phyloP scores from a whole-genome alignment of 495 filamentous ascomycete genomes.

The Aspergillus campestris region DNA sequence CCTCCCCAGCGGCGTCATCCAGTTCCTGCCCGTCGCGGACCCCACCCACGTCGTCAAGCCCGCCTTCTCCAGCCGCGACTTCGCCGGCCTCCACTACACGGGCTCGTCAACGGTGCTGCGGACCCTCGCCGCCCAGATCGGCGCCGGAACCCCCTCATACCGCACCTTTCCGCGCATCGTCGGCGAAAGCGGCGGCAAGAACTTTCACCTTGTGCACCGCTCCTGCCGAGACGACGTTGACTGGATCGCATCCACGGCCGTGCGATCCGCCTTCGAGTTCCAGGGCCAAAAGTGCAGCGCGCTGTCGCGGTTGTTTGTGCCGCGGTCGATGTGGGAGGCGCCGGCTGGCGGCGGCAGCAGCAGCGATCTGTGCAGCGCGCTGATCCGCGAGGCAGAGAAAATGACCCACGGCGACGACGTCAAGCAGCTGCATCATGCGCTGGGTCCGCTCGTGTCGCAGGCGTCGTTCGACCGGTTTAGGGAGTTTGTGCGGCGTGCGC shows the following conservation, averaged over 20 bases:
- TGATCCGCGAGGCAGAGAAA: conserved; percentile 35
- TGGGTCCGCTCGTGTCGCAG: conserved; percentile 72
- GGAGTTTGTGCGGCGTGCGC: no score
- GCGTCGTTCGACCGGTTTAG: conserved; percentile 63
- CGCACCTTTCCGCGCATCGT: conserved; percentile 72
- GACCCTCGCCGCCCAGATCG: conserved; percentile 62
- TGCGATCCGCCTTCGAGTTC: conserved; percentile 83
- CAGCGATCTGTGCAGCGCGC: conserved; percentile 48
- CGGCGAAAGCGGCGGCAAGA: conserved; percentile 85
- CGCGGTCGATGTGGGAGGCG: conserved; percentile 54
- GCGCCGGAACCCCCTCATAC: conserved; percentile 58
- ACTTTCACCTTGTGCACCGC: conserved; percentile 75
- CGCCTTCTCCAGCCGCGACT: conserved; percentile 58
- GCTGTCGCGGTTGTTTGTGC: conserved; percentile 67
- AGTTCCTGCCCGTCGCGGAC: conserved; percentile 24
- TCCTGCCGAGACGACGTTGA: conserved; percentile 67
- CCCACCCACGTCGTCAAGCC: conserved; percentile 64
- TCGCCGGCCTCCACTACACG: conserved; percentile 73
- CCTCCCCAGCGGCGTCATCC: conserved; percentile 42
- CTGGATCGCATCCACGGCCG: conserved; percentile 78
- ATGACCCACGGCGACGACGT: conserved; percentile 52
- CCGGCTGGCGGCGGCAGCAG: no score
- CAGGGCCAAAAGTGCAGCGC: conserved; percentile 88
- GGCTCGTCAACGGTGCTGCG: conserved; percentile 78
- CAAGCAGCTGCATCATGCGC: conserved; percentile 52